Base-by-base conservation (phyloP, 2,329 filamentous ascomycete genomes). In the Stagonosporopsis vannaccii region DNA sequence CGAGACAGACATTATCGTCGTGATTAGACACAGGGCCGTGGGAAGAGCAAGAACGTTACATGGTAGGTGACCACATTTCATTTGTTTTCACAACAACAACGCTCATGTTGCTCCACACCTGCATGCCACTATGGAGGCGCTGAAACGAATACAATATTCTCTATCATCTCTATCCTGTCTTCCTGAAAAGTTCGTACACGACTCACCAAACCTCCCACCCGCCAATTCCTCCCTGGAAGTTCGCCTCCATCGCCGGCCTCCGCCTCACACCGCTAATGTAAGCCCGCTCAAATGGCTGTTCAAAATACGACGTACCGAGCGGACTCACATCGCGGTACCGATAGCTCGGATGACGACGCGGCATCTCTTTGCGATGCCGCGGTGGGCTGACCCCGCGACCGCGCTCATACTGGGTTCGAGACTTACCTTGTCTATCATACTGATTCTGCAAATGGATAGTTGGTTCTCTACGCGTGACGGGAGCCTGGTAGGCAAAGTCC, bases 311-410 rank as follows among this genome's bases (percentile, higher is more conserved):
- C 15, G 19, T 32, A 13, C 53, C 53, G 19, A 51, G 23, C 17
- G 53, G 53, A 37, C 53, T 56, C 30, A 56, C 47, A 33, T 37
- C 36, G 5, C 53, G 33, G 22, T 44, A 41, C 35, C 32, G 17
- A 17, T 36, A 4, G 32, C 32, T 49, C n/a, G 45, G 22, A 15
- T 40, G 9, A 12, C 45, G 39, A 8, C 33, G 44, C 12, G 45
- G 45, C 20, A 49, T 26, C 11, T 55, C 51, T 6, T 45, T 55
- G 20, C 32, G 35, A 19, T 44, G 19, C n/a, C 51, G 51, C n/a
- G 45, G 51, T 39, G 51, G 51, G 20, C 51, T 54, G 44, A 43
- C 20, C 12, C 26, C 51, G 15, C 37, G 36, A 2, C 6, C 28
- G 17, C 11, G 23, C 20, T n/a, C 20, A 4, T 15, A 4, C 22